A percentile compares a stretch with the other conserved stretches of the same genome.
Conservation (phyloP, 768 basidiomycete species). For the Leucocoprinus leucothites region DNA sequence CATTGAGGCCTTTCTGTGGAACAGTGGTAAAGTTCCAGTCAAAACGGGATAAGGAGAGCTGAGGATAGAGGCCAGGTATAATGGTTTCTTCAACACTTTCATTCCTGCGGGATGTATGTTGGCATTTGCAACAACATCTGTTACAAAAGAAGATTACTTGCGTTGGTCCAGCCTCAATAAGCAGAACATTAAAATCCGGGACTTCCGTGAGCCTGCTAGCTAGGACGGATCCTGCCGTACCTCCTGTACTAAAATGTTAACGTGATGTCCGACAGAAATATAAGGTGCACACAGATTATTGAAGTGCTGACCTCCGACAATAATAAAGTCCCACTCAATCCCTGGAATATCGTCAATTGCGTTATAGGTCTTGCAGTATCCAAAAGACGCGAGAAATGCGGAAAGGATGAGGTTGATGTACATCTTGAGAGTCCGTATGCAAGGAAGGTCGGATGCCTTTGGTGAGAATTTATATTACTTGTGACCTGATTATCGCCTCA, state of each 20-base stretch:
- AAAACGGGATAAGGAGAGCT: background rate
- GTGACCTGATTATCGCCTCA: too few species aligned
- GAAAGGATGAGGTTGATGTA: too few species aligned
- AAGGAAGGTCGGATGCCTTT: too few species aligned
- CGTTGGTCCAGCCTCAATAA: background rate
- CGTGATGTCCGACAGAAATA: background rate
- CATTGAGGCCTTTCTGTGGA: background rate
- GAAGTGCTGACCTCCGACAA: background rate
- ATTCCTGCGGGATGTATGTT: background rate
- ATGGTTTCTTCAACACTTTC: background rate
- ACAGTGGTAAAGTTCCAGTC: constrained; percentile 9
- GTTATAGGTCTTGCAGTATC: background rate
- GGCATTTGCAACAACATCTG: background rate
- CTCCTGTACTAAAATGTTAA: background rate
- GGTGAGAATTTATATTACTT: too few species aligned
- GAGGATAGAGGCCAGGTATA: background rate
- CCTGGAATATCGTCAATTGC: background rate
- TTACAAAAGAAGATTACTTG: background rate
- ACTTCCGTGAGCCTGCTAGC: background rate
- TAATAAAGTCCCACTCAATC: background rate
- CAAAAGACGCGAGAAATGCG: too few species aligned
- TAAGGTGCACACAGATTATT: background rate
- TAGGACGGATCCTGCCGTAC: background rate
- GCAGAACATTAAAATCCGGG: background rate
- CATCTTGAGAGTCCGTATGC: too few species aligned